These are phyloP conservation scores for Stagonosporopsis cucurbitacearum DNA, from an alignment of 2,329 filamentous ascomycete genomes.

Conservation along the genomic window DNA sequence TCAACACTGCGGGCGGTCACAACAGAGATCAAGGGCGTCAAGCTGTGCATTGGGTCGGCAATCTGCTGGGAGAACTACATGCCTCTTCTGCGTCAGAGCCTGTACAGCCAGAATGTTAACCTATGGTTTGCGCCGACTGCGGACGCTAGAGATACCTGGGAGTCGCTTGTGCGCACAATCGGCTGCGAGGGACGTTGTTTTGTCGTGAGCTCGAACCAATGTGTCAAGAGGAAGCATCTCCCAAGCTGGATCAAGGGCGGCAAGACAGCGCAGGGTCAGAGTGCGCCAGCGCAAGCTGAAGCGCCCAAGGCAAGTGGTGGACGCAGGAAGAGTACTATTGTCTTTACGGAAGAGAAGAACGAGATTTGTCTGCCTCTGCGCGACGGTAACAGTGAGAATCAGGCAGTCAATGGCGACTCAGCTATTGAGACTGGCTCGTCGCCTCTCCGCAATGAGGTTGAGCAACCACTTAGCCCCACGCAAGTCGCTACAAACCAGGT, in stretches of 20 bases:
- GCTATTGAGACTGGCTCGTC: constrained; percentile 33
- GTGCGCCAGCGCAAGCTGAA: constrained; percentile 1
- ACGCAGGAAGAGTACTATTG: constrained; percentile 51
- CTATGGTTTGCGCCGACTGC: constrained; percentile 90
- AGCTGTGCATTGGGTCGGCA: constrained; percentile 80
- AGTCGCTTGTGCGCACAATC: constrained; percentile 80
- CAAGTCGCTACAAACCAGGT: constrained; percentile 19
- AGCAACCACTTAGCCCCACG: constrained; percentile 27
- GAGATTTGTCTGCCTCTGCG: constrained; percentile 55
- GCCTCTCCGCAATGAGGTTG: constrained; percentile 12
- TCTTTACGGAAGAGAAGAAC: constrained; percentile 50
- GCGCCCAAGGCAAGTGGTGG: constrained; percentile 13
- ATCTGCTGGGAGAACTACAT: constrained; percentile 99
- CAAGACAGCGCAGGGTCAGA: constrained; percentile 6
- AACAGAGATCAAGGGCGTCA: constrained; percentile 78
- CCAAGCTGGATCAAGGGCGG: constrained; percentile 61
- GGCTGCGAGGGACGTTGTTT: constrained; percentile 84
- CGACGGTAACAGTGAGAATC: constrained; percentile 15
- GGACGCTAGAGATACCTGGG: constrained; percentile 83
- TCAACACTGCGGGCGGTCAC: constrained; percentile 79
- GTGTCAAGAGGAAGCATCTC: constrained; percentile 65
- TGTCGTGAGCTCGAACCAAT: constrained; percentile 87
- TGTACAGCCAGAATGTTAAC: constrained; percentile 92
- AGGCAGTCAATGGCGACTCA: constrained; percentile 23
- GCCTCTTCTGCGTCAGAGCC: constrained; percentile 80